A percentile compares a stretch with the other conserved stretches of the same genome.
Evolutionary conservation across 2,329 filamentous ascomycete species (phyloP).

Genomic region (Epichloe bromicola): DNA sequence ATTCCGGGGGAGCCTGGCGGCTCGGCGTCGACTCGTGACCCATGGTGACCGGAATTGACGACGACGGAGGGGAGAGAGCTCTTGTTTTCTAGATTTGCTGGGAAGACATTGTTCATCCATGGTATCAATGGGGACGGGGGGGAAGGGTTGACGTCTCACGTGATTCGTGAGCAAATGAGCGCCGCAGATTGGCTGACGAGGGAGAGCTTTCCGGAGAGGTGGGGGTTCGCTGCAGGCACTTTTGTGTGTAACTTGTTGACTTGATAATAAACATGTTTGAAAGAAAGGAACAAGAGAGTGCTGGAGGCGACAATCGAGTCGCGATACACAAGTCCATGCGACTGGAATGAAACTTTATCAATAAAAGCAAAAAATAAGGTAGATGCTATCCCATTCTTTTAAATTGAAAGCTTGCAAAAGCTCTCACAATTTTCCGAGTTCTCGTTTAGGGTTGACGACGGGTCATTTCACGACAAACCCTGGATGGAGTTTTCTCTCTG

Average conservation of each 20-base stretch:
- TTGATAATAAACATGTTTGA: background rate
- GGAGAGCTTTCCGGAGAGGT: background rate
- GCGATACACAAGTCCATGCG: too few relatives aligned
- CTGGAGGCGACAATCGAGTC: background rate
- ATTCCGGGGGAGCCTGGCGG: slow-evolving; percentile 13
- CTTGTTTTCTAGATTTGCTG: background rate
- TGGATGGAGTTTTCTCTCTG: too few relatives aligned
- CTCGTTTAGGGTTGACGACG: too few relatives aligned
- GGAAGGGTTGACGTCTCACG: slow-evolving; percentile 14
- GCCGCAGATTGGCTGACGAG: slow-evolving; percentile 17
- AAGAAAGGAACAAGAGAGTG: background rate
- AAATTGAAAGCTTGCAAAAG: too few relatives aligned
- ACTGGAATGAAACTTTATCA: too few relatives aligned
- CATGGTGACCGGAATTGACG: slow-evolving; percentile 18
- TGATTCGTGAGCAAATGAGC: slow-evolving; percentile 24
- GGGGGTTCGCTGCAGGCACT: too few relatives aligned
- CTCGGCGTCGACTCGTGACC: slow-evolving; percentile 17
- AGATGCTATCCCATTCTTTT: too few relatives aligned
- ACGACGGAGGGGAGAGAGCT: background rate
- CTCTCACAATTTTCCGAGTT: too few relatives aligned
- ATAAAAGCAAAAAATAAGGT: too few relatives aligned
- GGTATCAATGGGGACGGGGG: background rate
- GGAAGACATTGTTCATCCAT: background rate
- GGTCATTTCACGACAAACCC: too few relatives aligned
- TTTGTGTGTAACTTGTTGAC: too few relatives aligned